Evolutionary conservation across 306 rosid genomes (phyloP).

Genomic region (Glycine latifolia): DNA sequence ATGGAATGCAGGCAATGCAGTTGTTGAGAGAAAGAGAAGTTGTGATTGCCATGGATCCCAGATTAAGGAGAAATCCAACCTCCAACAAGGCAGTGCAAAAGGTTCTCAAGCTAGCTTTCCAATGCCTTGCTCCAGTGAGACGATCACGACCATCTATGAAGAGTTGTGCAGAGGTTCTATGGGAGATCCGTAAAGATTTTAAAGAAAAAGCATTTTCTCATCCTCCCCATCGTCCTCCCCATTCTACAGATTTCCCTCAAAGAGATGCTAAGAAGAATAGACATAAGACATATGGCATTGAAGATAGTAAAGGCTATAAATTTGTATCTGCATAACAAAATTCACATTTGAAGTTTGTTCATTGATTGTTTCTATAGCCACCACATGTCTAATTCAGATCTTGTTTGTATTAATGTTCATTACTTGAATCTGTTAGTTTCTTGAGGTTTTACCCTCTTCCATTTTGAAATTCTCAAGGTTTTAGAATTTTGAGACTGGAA

Average conservation of each 20-base stretch:
- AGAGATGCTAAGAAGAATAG: conserved; percentile 55
- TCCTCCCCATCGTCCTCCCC: conserved; percentile 49
- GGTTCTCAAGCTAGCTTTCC: conserved; percentile 67
- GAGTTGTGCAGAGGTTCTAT: conserved; percentile 70
- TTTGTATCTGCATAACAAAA: conserved; percentile 63
- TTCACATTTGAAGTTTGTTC: conserved; percentile 48
- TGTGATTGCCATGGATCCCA: conserved; percentile 84
- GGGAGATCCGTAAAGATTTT: conserved; percentile 85
- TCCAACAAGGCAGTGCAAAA: conserved; percentile 70
- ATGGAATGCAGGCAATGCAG: conserved; percentile 75
- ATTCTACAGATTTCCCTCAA: conserved; percentile 64
- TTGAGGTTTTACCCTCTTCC: conserved; percentile 30
- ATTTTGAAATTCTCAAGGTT: conserved; percentile 41
- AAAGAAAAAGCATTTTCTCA: conserved; percentile 57
- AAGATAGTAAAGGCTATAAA: conserved; percentile 47
- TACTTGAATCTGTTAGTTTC: conserved; percentile 12
- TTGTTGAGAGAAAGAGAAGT: conserved; percentile 74
- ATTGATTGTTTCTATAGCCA: conserved; percentile 40
- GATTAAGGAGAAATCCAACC: conserved; percentile 67
- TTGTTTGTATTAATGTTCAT: conserved; percentile 36
- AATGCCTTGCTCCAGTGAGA: conserved; percentile 76
- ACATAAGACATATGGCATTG: conserved; percentile 53
- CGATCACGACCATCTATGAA: conserved; percentile 81
- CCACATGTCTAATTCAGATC: neutral
- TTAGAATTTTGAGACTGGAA: conserved; percentile 1